Evolutionary conservation across 2,329 filamentous ascomycete species (phyloP), one percentile per base, ranked within the genome.

Genomic region (Phoma sp.): DNA sequence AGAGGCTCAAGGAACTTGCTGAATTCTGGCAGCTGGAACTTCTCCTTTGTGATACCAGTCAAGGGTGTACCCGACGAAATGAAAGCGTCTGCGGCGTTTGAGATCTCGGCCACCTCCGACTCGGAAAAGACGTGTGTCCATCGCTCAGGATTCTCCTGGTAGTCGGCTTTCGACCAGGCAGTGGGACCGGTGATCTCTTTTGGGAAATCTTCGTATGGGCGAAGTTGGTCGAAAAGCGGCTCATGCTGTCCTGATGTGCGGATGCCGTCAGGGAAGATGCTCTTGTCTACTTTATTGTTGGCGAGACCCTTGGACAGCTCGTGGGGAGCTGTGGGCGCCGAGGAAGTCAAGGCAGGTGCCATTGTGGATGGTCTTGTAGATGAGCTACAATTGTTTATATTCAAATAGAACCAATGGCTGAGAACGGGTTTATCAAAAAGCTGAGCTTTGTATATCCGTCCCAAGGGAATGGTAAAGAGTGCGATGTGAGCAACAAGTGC

Each of bases 51-150:
- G 55, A 94, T 92, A 6, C 88, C 90, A 0, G 89, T 92, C 64
- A 94, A 75, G 0, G 88, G 88, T 1, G 80, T 87, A 32, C 84
- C 84, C 13, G 82, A 82, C 4, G 81, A 81, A 32, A 92, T 82
- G 74, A 93, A 94, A 10, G 77, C 78, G 74, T 94, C 89, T 0
- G 90, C 84, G 0, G 88, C 83, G 19, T 77, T 71, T 65, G 85
- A 84, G 44, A 95, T 78, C 69, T 93, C 90, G 9, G 78, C 76
- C 19, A 92, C 78, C 73, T 94, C 90, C 2, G 85, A 82, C 0
- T 80, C 74, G 0, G 83, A 87, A 70, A 93, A 90, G 7, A 77
- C 77, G 75, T 92, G 89, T 5, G 87, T 87, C 90, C 90, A 94
- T 72, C 82, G 82, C 64, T 90, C 86, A 0, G 88, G 85, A 64